Evolutionary conservation across 1,139 yeast genomes (phyloP).

Genomic region (Yamadazyma atlantica): DNA sequence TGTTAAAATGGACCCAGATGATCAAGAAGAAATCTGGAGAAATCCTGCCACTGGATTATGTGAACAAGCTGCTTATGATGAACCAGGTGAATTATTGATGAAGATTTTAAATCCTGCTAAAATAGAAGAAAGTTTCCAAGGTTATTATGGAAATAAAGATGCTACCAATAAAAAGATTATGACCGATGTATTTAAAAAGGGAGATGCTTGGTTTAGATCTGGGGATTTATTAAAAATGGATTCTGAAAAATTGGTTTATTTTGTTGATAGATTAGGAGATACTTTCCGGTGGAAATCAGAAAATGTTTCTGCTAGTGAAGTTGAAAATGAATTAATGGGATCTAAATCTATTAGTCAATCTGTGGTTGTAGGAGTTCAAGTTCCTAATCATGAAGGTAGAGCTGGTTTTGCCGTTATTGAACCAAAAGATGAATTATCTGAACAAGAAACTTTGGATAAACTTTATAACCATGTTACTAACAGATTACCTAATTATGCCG

Average conservation of each 20-base stretch:
- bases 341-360: conserved; percentile 56
- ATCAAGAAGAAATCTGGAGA: conserved; percentile 69
- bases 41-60: conserved; percentile 68
- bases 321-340: conserved; percentile 73
- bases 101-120: conserved; percentile 63
- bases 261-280: conserved; percentile 92
- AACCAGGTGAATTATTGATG: conserved; percentile 89
- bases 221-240: conserved; percentile 83
- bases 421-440: conserved; percentile 37
- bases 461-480: conserved; percentile 35
- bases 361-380: conserved; percentile 86
- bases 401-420: conserved; percentile 87
- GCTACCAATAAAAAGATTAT: conserved; percentile 79
- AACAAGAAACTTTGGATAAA: conserved; percentile 31
- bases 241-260: conserved; percentile 68
- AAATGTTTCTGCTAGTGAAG: conserved; percentile 92
- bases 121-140: conserved; percentile 78
- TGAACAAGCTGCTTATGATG: conserved; percentile 39
- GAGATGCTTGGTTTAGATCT: conserved; percentile 89
- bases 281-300: conserved; percentile 98
- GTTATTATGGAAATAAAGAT: conserved; percentile 77
- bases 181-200: conserved; percentile 71
- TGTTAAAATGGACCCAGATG: conserved; percentile 80
- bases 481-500: conserved; percentile 80
- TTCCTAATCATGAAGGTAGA: conserved; percentile 90